These are phyloP conservation scores for Neolentinus lepideus DNA, from an alignment of 1,284 basidiomycete genomes.

Conservation along the genomic window DNA sequence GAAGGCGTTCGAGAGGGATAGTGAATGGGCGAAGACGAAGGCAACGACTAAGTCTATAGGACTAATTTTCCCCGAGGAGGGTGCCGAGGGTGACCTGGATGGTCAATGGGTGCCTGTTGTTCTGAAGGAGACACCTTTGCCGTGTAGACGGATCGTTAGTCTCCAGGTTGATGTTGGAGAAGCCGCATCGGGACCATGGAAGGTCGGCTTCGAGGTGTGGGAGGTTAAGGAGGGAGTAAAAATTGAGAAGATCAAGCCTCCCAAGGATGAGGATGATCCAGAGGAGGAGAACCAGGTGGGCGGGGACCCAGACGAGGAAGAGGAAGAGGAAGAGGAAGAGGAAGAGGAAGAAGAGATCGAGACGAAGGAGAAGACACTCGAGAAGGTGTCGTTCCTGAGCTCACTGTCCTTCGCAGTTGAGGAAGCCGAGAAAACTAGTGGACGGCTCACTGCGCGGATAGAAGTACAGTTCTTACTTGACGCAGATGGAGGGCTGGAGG, in stretches of 20 bases:
- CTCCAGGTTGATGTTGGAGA: conserved; percentile 65
- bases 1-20: conserved; percentile 43
- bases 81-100: conserved; percentile 39
- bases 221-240: conserved; percentile 81
- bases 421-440: conserved; percentile 39
- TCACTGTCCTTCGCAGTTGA: conserved; percentile 45
- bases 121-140: conserved; percentile 71
- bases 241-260: conserved; percentile 57
- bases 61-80: conserved; percentile 66
- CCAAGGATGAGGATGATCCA: conserved; percentile 40
- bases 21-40: conserved; percentile 35
- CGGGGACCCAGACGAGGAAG: conserved; percentile 38
- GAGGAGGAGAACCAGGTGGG: conserved; percentile 52
- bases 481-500: conserved; percentile 42
- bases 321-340: conserved; percentile 29
- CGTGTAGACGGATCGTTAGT: conserved; percentile 64
- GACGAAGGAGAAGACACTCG: conserved; percentile 60
- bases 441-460: conserved; percentile 45
- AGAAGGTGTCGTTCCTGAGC: conserved; percentile 55
- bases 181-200: conserved; percentile 28
- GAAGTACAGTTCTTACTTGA: conserved; percentile 61
- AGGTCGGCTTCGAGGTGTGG: conserved; percentile 78
- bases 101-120: conserved; percentile 65
- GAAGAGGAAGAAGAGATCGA: conserved; percentile 40
- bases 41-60: conserved; percentile 72